Percentiles rank a stretch among this genome's conserved stretches.
Evolutionary conservation across 352 stramenopile species (phyloP).

Genomic region (Phytophthora hibernalis): DNA sequence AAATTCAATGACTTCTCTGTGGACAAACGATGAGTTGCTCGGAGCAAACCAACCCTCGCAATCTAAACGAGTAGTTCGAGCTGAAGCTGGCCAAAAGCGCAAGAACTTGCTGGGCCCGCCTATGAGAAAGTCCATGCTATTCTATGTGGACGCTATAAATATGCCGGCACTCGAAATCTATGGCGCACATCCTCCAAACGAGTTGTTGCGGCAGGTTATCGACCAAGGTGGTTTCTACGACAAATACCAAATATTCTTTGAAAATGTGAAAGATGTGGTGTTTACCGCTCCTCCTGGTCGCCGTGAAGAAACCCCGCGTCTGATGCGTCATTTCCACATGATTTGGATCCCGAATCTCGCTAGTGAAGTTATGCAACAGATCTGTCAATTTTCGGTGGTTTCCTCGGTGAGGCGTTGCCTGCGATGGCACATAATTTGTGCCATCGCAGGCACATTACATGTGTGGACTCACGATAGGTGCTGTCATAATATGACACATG

Average conservation of each 20-base stretch:
- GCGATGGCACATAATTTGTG: slow-evolving; percentile 69
- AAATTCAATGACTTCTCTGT: slow-evolving; percentile 92
- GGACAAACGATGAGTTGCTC: slow-evolving; percentile 89
- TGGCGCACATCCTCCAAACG: slow-evolving; percentile 92
- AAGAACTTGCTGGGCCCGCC: slow-evolving; percentile 84
- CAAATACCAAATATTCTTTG: slow-evolving; percentile 94
- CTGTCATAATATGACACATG: too few relatives aligned
- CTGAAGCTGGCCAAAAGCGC: slow-evolving; percentile 85
- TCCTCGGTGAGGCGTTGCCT: slow-evolving; percentile 76
- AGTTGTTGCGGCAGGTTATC: slow-evolving; percentile 92
- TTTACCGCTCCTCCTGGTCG: slow-evolving; percentile 86
- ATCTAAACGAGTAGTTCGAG: slow-evolving; percentile 87
- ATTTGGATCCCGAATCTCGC: slow-evolving; percentile 92
- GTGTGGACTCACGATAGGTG: too few relatives aligned
- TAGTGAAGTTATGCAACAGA: slow-evolving; percentile 82
- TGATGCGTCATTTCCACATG: slow-evolving; percentile 93
- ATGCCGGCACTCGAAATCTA: slow-evolving; percentile 94
- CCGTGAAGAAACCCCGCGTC: slow-evolving; percentile 85
- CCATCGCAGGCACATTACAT: too few relatives aligned
- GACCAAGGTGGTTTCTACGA: slow-evolving; percentile 93
- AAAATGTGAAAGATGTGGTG: slow-evolving; percentile 89
- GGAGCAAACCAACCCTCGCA: slow-evolving; percentile 88
- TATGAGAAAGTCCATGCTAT: slow-evolving; percentile 81
- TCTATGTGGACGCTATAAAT: slow-evolving; percentile 94
- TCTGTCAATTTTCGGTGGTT: slow-evolving; percentile 92